Conservation (phyloP, 768 basidiomycete genomes). For the Rhodocollybia butyracea region DNA sequence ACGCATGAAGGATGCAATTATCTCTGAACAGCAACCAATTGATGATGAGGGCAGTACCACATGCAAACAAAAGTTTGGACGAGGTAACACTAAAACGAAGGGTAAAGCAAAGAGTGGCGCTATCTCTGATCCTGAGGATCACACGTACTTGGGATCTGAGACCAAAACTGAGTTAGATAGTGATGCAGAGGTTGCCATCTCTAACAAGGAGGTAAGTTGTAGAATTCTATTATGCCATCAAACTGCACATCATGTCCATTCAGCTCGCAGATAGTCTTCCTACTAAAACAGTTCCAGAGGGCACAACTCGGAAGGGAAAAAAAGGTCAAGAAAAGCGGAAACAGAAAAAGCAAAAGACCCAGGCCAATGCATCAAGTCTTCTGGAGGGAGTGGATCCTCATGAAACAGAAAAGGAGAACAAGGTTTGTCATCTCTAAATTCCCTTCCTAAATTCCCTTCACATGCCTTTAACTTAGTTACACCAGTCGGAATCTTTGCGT, state of each 20-base stretch:
- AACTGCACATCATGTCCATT: no score
- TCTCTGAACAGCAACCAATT: background rate
- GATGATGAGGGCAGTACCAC: background rate
- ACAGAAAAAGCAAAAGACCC: background rate
- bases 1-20: background rate
- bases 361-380: background rate
- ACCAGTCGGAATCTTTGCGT: no score
- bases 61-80: background rate
- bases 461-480: no score
- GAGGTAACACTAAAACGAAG: background rate
- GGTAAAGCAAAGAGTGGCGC: background rate
- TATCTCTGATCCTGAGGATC: background rate
- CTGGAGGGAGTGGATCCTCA: background rate
- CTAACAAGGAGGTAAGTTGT: background rate
- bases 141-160: background rate
- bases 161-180: background rate
- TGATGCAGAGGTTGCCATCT: background rate
- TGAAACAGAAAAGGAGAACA: background rate
- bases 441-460: background rate
- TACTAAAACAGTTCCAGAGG: background rate
- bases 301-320: background rate
- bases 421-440: background rate
- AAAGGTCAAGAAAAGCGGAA: background rate
- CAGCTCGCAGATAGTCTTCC: background rate
- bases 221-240: background rate